Conservation (phyloP, 345 rosid species). For the Garcia nutans region DNA sequence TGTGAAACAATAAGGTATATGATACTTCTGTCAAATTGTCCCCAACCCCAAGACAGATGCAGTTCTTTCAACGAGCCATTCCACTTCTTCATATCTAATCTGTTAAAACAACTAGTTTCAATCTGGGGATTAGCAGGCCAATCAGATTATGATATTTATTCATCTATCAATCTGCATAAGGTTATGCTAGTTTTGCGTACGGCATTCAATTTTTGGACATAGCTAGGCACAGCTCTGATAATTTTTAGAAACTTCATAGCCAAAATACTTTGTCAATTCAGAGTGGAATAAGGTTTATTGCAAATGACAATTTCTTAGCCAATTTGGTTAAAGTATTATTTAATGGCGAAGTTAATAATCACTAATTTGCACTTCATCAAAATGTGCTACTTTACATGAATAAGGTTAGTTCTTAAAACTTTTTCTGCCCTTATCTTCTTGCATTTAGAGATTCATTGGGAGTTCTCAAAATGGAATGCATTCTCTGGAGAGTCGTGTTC, state of each 20-base stretch:
- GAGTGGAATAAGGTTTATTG: background rate
- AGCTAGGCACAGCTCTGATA: no score
- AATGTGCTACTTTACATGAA: background rate
- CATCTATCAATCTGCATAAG: background rate
- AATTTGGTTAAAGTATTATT: background rate
- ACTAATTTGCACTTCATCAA: background rate
- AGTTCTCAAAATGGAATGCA: conserved; percentile 81
- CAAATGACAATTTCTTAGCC: background rate
- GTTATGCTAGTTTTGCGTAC: background rate
- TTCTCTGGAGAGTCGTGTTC: conserved; percentile 81
- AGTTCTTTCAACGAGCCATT: background rate
- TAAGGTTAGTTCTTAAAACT: conserved; percentile 16
- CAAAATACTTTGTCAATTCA: background rate
- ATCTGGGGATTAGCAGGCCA: background rate
- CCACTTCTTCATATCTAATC: background rate
- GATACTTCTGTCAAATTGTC: background rate
- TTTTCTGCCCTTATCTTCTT: conserved; percentile 10
- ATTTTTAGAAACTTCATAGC: background rate
- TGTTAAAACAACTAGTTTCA: background rate
- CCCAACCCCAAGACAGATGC: background rate
- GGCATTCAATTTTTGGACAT: background rate
- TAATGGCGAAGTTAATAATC: background rate
- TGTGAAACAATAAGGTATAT: background rate
- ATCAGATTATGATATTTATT: background rate
- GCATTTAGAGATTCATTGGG: conserved; percentile 67